Evolutionary conservation across 495 filamentous ascomycete genomes (phyloP).

Genomic region (Neohortaea acidophila): DNA sequence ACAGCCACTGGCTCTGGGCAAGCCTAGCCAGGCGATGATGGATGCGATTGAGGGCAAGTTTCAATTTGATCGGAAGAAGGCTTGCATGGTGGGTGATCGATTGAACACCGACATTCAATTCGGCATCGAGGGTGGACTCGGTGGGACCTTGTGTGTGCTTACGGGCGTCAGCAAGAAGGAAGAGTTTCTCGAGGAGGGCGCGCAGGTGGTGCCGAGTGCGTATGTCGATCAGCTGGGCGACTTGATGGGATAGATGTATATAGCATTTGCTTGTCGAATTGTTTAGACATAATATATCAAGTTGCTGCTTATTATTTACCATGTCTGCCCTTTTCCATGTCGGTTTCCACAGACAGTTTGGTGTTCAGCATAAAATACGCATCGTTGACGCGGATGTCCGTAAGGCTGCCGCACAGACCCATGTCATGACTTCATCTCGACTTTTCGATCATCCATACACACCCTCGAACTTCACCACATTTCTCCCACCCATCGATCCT

Average conservation of each 20-base stretch:
- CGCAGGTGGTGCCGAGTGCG: slow-evolving; percentile 49
- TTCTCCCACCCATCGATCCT: background rate
- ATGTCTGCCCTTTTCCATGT: too few species aligned
- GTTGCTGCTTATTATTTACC: too few species aligned
- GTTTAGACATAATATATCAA: too few species aligned
- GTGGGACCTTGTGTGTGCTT: slow-evolving; percentile 80
- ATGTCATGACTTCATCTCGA: background rate
- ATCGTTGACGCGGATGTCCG: too few species aligned
- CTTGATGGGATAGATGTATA: slow-evolving; percentile 35
- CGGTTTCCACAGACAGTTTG: too few species aligned
- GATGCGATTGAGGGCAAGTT: slow-evolving; percentile 96
- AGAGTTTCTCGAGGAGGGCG: slow-evolving; percentile 54
- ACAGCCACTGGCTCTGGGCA: slow-evolving; percentile 66
- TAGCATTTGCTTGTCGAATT: too few species aligned
- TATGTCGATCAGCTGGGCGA: slow-evolving; percentile 77
- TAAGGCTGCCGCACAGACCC: background rate
- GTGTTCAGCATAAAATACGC: too few species aligned
- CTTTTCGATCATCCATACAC: background rate
- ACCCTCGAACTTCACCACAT: too few species aligned
- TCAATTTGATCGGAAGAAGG: slow-evolving; percentile 60
- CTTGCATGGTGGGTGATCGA: slow-evolving; percentile 95
- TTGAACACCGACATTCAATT: slow-evolving; percentile 94
- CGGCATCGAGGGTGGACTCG: slow-evolving; percentile 76
- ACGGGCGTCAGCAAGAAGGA: slow-evolving; percentile 76
- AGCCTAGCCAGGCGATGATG: slow-evolving; percentile 98